A percentile compares a stretch with the other conserved stretches of the same genome.
phyloP scores from a whole-genome alignment of 2,329 filamentous ascomycete genomes.

The Zymoseptoria tritici region DNA sequence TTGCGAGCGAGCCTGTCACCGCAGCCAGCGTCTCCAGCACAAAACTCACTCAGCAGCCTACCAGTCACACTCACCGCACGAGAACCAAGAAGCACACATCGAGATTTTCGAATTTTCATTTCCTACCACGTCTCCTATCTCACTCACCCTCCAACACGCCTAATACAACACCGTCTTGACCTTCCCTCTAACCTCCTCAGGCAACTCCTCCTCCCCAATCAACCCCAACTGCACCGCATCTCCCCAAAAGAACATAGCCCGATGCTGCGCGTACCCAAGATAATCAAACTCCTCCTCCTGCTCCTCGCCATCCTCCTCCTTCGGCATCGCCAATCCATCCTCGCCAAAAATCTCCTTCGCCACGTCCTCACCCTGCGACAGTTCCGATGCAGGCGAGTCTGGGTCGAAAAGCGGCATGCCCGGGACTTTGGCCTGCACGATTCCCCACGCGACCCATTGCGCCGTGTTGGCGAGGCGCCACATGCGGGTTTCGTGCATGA shows the following conservation, averaged over 20 bases:
- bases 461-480: conserved; percentile 87
- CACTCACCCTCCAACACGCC: background rate
- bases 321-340: conserved; percentile 13
- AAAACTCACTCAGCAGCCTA: no score
- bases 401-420: conserved; percentile 52
- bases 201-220: conserved; percentile 67
- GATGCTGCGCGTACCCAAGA: conserved; percentile 79
- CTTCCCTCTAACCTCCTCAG: conserved; percentile 53
- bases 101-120: background rate
- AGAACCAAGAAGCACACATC: background rate
- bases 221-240: conserved; percentile 75
- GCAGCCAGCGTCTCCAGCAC: no score
- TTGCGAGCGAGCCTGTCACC: no score
- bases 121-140: background rate
- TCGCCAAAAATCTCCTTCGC: conserved; percentile 20
- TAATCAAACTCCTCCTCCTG: conserved; percentile 84
- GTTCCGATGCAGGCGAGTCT: conserved; percentile 13
- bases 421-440: conserved; percentile 85
- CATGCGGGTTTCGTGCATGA: conserved; percentile 70
- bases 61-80: background rate
- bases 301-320: conserved; percentile 43
- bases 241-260: conserved; percentile 90
- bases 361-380: conserved; percentile 26
- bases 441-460: conserved; percentile 92
- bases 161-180: conserved; percentile 65